These are phyloP conservation scores for Lentithecium fluviatile DNA, from an alignment of 495 filamentous ascomycete species.

Conservation along the genomic window DNA sequence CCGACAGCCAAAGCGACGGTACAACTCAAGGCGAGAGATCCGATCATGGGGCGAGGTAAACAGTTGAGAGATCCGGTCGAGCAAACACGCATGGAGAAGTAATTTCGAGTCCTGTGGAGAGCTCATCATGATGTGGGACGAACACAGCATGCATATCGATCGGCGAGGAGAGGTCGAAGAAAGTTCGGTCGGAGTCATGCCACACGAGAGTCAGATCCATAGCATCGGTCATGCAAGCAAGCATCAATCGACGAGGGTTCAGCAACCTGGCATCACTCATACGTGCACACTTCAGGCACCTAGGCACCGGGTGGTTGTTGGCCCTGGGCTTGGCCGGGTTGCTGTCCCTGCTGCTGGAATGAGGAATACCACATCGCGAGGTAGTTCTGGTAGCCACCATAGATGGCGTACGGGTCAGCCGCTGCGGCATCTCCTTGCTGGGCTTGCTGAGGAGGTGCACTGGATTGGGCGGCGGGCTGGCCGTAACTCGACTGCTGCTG, in stretches of 20 bases:
- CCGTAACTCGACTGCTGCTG: slow-evolving; percentile 42
- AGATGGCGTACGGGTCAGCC: slow-evolving; percentile 62
- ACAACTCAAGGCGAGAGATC: too few species aligned
- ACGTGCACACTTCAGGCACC: slow-evolving; percentile 23
- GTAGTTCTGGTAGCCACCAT: slow-evolving; percentile 65
- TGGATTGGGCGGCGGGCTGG: slow-evolving; percentile 36
- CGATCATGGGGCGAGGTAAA: too few species aligned
- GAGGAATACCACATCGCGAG: slow-evolving; percentile 63
- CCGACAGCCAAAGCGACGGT: too few species aligned
- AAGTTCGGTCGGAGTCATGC: slow-evolving; percentile 22
- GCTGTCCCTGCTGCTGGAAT: slow-evolving; percentile 36
- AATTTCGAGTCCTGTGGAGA: neutral
- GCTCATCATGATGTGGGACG: neutral
- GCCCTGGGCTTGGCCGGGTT: slow-evolving; percentile 25
- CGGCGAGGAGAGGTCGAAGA: neutral
- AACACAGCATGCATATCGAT: neutral
- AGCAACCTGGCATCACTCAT: slow-evolving; percentile 32
- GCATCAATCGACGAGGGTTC: slow-evolving; percentile 29
- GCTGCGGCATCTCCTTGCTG: slow-evolving; percentile 41
- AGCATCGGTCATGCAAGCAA: slow-evolving; percentile 29
- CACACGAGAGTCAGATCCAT: slow-evolving; percentile 7
- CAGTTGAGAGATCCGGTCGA: neutral
- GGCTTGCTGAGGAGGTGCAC: slow-evolving; percentile 43
- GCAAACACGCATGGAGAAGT: neutral
- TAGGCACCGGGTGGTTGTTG: slow-evolving; percentile 25